Evolutionary conservation across 305 asterid species (phyloP).

Genomic region (Petunia hybrid): DNA sequence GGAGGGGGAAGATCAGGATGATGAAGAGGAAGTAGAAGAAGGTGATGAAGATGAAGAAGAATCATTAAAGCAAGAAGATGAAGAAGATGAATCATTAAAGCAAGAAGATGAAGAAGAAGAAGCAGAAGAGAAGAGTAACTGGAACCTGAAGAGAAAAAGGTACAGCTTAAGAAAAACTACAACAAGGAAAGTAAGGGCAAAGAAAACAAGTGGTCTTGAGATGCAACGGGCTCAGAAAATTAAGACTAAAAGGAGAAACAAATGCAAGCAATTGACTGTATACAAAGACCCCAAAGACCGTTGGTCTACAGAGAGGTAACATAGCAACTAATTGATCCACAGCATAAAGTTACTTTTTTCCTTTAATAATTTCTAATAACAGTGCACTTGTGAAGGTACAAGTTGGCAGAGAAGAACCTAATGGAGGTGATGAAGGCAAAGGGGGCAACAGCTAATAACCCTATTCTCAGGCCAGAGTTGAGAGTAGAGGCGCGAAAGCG

Average conservation of each 20-base stretch:
- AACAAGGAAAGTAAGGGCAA: conserved; percentile 45
- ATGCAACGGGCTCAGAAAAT: conserved; percentile 43
- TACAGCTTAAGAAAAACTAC: conserved; percentile 63
- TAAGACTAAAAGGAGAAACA: conserved; percentile 50
- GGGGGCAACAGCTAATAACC: conserved; percentile 66
- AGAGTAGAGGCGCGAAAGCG: conserved; percentile 90
- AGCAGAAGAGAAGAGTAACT: conserved; percentile 37
- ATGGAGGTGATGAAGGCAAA: conserved; percentile 81
- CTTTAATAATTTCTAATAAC: not conserved
- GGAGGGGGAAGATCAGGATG: conserved; percentile 25
- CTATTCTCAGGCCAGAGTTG: conserved; percentile 79
- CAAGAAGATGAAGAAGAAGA: conserved; percentile 38
- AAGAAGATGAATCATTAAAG: conserved; percentile 39
- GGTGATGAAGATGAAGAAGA: conserved; percentile 36
- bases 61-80: conserved; percentile 30
- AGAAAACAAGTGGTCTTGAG: conserved; percentile 54
- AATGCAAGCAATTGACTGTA: conserved; percentile 56
- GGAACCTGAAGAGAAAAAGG: conserved; percentile 74
- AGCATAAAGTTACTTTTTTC: too few relatives aligned
- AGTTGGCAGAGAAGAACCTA: conserved; percentile 75
- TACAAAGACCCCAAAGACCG: conserved; percentile 80
- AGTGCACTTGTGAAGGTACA: conserved; percentile 60
- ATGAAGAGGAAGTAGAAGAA: conserved; percentile 33
- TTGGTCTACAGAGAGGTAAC: conserved; percentile 91
- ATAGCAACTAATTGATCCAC: not conserved